phyloP scores from a whole-genome alignment of 2,329 filamentous ascomycete genomes.

The Colletotrichum eleusines region DNA sequence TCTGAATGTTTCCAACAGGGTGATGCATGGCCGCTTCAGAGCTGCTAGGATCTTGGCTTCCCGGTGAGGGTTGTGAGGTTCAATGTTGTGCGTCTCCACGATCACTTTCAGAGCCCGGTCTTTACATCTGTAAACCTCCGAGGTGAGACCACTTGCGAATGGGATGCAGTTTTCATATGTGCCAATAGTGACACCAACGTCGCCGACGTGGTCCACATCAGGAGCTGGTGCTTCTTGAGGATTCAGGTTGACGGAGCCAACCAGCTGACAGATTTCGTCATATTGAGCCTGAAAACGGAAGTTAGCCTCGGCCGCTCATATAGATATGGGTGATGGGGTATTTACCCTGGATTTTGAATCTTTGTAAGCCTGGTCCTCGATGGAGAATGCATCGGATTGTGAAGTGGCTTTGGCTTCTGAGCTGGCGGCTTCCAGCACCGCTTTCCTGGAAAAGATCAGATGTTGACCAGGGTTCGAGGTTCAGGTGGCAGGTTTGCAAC shows the following conservation, averaged over 20 bases:
- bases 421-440: constrained; percentile 30
- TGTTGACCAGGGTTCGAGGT: not conserved
- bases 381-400: constrained; percentile 41
- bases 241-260: constrained; percentile 39
- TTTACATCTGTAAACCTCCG: constrained; percentile 80
- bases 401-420: constrained; percentile 29
- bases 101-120: constrained; percentile 86
- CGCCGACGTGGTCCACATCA: constrained; percentile 27
- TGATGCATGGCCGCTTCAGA: constrained; percentile 70
- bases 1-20: constrained; percentile 79
- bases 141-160: constrained; percentile 79
- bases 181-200: constrained; percentile 63
- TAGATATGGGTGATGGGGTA: not conserved
- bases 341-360: constrained; percentile 37
- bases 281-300: constrained; percentile 50
- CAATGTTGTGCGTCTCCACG: constrained; percentile 75
- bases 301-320: not conserved
- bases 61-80: constrained; percentile 84
- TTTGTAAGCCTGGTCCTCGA: constrained; percentile 42
- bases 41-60: constrained; percentile 80
- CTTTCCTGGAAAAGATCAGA: constrained; percentile 21
- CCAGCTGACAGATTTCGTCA: constrained; percentile 55
- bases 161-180: constrained; percentile 65
- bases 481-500: constrained; percentile 44
- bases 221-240: constrained; percentile 5